A percentile compares a stretch with the other conserved stretches of the same genome.
Conservation (phyloP, 2,329 filamentous ascomycete genomes). For the Pezicula neosporulosa region DNA sequence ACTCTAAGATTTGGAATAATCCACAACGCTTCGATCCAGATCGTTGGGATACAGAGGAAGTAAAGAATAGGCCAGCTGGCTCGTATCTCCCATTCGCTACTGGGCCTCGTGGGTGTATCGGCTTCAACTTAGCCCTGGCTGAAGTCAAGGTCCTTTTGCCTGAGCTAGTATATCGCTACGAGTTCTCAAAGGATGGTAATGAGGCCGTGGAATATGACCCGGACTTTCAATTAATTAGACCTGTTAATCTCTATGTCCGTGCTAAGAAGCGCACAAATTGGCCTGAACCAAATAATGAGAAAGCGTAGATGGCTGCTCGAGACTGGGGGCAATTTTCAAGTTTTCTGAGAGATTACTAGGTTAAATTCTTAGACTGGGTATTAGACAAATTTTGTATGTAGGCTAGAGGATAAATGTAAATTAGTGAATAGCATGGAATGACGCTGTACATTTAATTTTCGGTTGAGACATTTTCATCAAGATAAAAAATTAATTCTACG, state of each 20-base stretch:
- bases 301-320: not conserved
- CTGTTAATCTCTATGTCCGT: conserved; percentile 31
- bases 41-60: conserved; percentile 16
- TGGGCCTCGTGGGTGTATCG: conserved; percentile 33
- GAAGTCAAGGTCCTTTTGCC: conserved; percentile 35
- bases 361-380: no score
- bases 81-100: conserved; percentile 34
- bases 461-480: no score
- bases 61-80: conserved; percentile 11
- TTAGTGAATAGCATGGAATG: no score
- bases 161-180: conserved; percentile 33
- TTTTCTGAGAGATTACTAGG: not conserved
- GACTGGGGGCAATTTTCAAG: not conserved
- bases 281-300: conserved; percentile 7
- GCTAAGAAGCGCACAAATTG: conserved; percentile 17
- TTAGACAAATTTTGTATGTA: no score
- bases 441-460: no score
- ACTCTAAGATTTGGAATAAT: conserved; percentile 16
- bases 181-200: conserved; percentile 29
- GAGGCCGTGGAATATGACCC: conserved; percentile 36
- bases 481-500: no score
- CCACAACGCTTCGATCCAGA: conserved; percentile 16
- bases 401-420: no score
- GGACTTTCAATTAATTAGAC: conserved; percentile 35
- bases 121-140: conserved; percentile 36